Conservation (phyloP, 169 alveolate genomes). For the Eimeria necatrix region DNA sequence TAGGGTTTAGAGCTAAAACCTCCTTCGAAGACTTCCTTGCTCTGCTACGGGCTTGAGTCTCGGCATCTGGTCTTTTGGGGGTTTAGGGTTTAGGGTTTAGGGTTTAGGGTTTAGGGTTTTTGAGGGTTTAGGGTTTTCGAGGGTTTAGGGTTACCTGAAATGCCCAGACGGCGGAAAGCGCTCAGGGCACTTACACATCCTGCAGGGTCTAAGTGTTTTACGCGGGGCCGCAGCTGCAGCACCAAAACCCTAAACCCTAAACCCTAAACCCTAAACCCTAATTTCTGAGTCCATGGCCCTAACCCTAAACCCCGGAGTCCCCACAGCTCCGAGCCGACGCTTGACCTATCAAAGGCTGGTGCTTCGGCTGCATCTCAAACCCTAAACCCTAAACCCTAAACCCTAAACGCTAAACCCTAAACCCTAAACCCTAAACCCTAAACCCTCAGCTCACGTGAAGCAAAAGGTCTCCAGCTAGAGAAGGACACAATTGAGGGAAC, state of each 20-base stretch:
- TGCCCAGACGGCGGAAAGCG: conserved; percentile 26
- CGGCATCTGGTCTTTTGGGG: too few species aligned
- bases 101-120: too few species aligned
- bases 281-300: not conserved
- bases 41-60: too few species aligned
- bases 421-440: conserved; percentile 47
- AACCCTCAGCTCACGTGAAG: not conserved
- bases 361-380: not conserved
- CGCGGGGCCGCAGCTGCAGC: conserved; percentile 31
- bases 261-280: conserved; percentile 33
- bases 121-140: too few species aligned
- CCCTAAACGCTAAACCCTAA: conserved; percentile 5
- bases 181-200: conserved; percentile 10
- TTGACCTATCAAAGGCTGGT: too few species aligned
- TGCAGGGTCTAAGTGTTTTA: conserved; percentile 21
- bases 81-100: too few species aligned
- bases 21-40: too few species aligned
- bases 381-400: not conserved
- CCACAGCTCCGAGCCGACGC: not conserved
- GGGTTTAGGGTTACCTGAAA: not conserved
- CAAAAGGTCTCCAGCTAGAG: not conserved
- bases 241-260: conserved; percentile 11
- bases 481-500: not conserved
- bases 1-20: too few species aligned
- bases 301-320: not conserved